These are phyloP conservation scores for Coemansia sp. DNA, from an alignment of 192 early-diverging fungal species.

Conservation along the genomic window DNA sequence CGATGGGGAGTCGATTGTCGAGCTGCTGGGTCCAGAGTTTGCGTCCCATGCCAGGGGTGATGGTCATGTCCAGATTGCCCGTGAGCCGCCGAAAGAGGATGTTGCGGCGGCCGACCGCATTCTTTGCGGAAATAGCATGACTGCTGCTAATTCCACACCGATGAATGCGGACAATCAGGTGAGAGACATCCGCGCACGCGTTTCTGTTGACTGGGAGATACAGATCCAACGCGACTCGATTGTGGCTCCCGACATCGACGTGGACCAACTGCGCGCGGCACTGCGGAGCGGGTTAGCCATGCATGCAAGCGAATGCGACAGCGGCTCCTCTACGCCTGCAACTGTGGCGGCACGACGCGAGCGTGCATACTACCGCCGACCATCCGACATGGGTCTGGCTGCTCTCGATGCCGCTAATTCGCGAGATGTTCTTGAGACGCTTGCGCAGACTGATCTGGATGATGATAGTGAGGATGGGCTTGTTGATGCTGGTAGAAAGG, in stretches of 20 bases:
- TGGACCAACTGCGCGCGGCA: constrained; percentile 47
- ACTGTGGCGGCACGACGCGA: background rate
- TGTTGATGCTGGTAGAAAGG: background rate
- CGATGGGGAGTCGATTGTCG: background rate
- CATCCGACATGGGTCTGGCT: background rate
- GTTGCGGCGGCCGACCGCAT: constrained; percentile 16
- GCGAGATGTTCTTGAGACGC: constrained; percentile 8
- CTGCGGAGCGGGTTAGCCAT: constrained; percentile 34
- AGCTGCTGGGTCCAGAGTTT: constrained; percentile 10
- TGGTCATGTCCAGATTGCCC: background rate
- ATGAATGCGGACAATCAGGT: constrained; percentile 25
- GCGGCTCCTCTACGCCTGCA: background rate
- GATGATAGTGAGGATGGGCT: background rate
- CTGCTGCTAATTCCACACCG: background rate
- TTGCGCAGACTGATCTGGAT: constrained; percentile 5
- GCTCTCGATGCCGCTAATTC: constrained; percentile 1
- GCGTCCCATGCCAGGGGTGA: background rate
- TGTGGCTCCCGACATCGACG: constrained; percentile 28
- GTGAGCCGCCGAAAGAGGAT: background rate
- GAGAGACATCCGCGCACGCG: constrained; percentile 42
- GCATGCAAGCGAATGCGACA: constrained; percentile 24
- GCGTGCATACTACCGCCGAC: background rate
- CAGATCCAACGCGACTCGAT: constrained; percentile 36
- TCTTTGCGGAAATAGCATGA: constrained; percentile 11
- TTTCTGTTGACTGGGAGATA: constrained; percentile 49